Base-by-base conservation (phyloP, 176 grass and related monocot species). In the Tuctoria greenei region DNA sequence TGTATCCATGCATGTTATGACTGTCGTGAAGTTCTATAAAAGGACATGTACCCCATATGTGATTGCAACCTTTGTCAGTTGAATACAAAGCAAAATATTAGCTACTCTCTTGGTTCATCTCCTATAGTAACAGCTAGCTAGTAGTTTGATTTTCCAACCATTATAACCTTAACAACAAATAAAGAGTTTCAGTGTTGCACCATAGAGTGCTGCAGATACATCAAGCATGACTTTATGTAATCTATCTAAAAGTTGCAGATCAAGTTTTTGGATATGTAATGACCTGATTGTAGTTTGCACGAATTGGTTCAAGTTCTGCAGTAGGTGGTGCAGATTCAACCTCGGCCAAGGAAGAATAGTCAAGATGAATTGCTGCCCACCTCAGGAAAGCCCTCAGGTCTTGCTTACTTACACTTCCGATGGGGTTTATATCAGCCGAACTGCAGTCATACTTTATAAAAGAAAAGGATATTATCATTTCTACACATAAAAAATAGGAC, bases 301-400 rank as follows among this genome's bases (percentile, higher is more conserved):
- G 91, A 46, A 98, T 98, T 27, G 95, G 95, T 79, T 98, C 95
- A 71, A 98, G 86, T 62, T 98, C 95, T 68, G 95, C 95, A 62
- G 95, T 94, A 75, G 91, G 95, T 81, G 95, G 95, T 77, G 91
- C 95, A 78, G 95, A 89, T 94, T 98, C 95, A 67, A 98, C 69
- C 81, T 94, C 95, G 17, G 89, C 84, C 79, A 98, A 89, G 37
- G 95, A 98, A 74, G 91, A 82, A 86, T 93, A 98, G 1, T 92
- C 74, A 78, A 98, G 95, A 86, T 98, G 79, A 84, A 84, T 56
- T 66, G 95, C 84, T 68, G 88, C 82, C 95, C 95, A 98, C 45
- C 88, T 84, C 64, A 98, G 84, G 73, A 98, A 98, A 75, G 91
- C 69, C 52, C 95, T 89, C 41, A 98, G 87, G 55, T 98, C 95